These are phyloP conservation scores for Gardenia jasminoides DNA, from an alignment of 257 asterid species.

Conservation along the genomic window DNA sequence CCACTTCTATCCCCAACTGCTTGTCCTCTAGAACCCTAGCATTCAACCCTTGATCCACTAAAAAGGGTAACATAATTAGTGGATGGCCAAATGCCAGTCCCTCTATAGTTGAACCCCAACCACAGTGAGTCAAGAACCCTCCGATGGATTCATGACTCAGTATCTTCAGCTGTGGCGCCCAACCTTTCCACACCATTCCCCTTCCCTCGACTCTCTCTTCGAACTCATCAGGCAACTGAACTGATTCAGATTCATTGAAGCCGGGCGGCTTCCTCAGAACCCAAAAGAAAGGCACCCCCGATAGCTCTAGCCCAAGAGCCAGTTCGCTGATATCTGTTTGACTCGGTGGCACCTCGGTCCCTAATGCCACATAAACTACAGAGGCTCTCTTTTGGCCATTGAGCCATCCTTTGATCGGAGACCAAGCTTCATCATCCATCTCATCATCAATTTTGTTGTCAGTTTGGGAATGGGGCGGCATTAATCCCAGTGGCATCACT, in stretches of 20 bases:
- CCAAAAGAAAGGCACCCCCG: conserved; percentile 19
- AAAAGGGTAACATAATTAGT: conserved; percentile 6
- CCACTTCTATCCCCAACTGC: conserved; percentile 10
- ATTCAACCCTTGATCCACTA: conserved; percentile 13
- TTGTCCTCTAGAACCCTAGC: conserved; percentile 17
- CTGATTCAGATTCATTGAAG: background rate
- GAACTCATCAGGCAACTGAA: conserved; percentile 4
- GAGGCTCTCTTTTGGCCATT: background rate
- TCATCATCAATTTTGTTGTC: background rate
- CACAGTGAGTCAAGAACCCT: conserved; percentile 25
- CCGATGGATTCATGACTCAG: conserved; percentile 16
- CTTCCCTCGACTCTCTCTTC: conserved; percentile 19
- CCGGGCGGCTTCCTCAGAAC: background rate
- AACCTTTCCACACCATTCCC: conserved; percentile 13
- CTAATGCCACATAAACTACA: conserved; percentile 21
- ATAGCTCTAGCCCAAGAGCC: conserved; percentile 12
- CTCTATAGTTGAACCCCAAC: conserved; percentile 20
- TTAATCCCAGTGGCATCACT: conserved; percentile 18
- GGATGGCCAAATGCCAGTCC: conserved; percentile 2
- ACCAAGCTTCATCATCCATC: background rate
- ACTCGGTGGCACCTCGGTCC: conserved; percentile 8
- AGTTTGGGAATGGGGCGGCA: conserved; percentile 15
- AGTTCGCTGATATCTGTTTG: background rate
- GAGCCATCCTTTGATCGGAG: background rate
- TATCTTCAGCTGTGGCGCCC: conserved; percentile 22